Base-by-base conservation (phyloP, 352 stramenopile species). In the Phytopythium vexans region DNA sequence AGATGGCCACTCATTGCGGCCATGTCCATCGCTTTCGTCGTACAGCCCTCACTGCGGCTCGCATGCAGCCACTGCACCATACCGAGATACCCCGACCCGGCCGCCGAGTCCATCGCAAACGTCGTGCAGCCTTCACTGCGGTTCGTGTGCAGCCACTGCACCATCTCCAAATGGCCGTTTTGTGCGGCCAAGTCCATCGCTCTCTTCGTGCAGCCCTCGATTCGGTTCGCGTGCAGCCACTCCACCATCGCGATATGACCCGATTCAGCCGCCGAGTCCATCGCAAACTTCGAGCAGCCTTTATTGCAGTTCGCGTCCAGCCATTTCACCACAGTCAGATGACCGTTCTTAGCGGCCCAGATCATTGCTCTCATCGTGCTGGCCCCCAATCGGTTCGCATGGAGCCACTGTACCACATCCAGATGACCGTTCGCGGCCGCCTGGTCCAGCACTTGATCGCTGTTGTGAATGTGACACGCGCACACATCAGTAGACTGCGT, bases 131-230 rank as follows among this genome's bases (percentile, higher is more conserved):
- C 61, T 62, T 68, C 61, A 11, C 58, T 37, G 32, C 56, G 63
- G 54, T 64, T 49, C 1, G 3, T 41, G 39, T 76, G 63, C 43
- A 76, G 41, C 42, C 69, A 76, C 9, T 62, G 31, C 5, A 76
- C 55, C 1, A 73, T 46, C 1, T 70, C 52, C 15, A 73, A 27
- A 40, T 76, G 55, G 38, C 39, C 55, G 6, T 46, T 43, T n/a
- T 34, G 32, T 3, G 64, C 60, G 36, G 68, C 64, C 6, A 7
- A 41, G 54, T 76, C 60, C 60, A 76, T 68, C 10, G 66, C 61
- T 14, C 36, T 36, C 51, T 46, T 46, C 12, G 45, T 58, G 41
- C 62, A 64, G 0, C 53, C 58, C 27, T 70, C 58, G 1, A 39
- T 49, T 4, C 62, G 58, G 16, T 56, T 40, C 11, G 5, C 4